Conservation (phyloP, 257 asterid genomes). For the Verbascum thapsus region DNA sequence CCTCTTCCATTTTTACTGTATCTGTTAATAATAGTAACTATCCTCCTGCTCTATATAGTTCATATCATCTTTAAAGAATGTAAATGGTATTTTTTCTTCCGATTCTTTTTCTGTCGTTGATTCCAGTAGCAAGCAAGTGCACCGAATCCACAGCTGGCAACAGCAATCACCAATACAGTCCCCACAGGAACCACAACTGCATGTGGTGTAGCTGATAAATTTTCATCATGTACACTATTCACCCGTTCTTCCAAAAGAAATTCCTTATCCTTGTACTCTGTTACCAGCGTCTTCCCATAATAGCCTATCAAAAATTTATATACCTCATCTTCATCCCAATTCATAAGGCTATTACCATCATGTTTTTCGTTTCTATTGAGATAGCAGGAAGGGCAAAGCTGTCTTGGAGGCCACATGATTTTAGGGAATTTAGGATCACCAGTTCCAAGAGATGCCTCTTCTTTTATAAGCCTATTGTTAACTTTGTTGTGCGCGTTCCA, state of each 20-base stretch:
- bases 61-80: conserved; percentile 59
- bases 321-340: conserved; percentile 55
- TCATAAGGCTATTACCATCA: conserved; percentile 15
- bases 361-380: conserved; percentile 24
- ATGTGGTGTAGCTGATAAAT: conserved; percentile 44
- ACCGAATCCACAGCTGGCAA: conserved; percentile 73
- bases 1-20: too few relatives aligned
- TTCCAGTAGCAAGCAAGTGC: conserved; percentile 78
- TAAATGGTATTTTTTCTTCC: conserved; percentile 62
- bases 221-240: conserved; percentile 37
- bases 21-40: background rate
- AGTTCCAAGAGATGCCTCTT: conserved; percentile 48
- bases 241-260: conserved; percentile 20
- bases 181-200: conserved; percentile 68
- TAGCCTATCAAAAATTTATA: conserved; percentile 47
- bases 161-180: conserved; percentile 67
- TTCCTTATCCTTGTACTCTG: conserved; percentile 51
- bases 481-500: conserved; percentile 71
- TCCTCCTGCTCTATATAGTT: conserved; percentile 13
- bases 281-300: conserved; percentile 47
- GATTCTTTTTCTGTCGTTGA: conserved; percentile 59
- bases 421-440: conserved; percentile 67
- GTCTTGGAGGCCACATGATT: conserved; percentile 56
- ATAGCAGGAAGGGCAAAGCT: conserved; percentile 63
- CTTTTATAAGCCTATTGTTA: conserved; percentile 59